Percentiles rank a stretch among this genome's conserved stretches.
These are phyloP conservation scores for Candida broadrunensis DNA, from an alignment of 805 yeast species.

Conservation along the genomic window DNA sequence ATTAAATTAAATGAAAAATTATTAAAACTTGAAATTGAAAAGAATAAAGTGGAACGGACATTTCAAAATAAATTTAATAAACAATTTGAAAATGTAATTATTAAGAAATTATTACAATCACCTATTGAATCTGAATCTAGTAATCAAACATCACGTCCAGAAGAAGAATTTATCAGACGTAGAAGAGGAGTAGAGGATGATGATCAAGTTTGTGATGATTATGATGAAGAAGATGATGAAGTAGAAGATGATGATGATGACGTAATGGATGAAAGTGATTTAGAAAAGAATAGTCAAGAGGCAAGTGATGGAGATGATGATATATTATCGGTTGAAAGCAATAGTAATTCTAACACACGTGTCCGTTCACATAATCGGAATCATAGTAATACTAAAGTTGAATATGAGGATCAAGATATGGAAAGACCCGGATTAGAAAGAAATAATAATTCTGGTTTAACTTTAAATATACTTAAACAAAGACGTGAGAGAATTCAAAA, in stretches of 20 bases:
- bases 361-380: no score
- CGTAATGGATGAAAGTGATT: constrained; percentile 20
- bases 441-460: background rate
- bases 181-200: background rate
- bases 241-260: constrained; percentile 8
- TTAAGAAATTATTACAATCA: constrained; percentile 1
- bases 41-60: constrained; percentile 1
- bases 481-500: background rate
- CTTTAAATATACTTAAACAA: background rate
- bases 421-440: constrained; percentile 3
- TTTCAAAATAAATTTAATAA: constrained; percentile 4
- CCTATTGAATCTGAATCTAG: no score
- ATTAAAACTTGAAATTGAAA: constrained; percentile 1
- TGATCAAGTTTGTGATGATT: background rate
- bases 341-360: constrained; percentile 7
- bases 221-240: background rate
- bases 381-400: constrained; percentile 8
- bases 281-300: constrained; percentile 16
- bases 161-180: background rate
- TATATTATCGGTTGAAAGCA: constrained; percentile 18
- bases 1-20: constrained; percentile 5
- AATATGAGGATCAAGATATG: constrained; percentile 5
- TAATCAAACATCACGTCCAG: no score
- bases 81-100: constrained; percentile 6
- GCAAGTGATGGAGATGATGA: constrained; percentile 15